These are phyloP conservation scores for Solanum stenotomum DNA, from an alignment of 257 asterid genomes.

Conservation along the genomic window DNA sequence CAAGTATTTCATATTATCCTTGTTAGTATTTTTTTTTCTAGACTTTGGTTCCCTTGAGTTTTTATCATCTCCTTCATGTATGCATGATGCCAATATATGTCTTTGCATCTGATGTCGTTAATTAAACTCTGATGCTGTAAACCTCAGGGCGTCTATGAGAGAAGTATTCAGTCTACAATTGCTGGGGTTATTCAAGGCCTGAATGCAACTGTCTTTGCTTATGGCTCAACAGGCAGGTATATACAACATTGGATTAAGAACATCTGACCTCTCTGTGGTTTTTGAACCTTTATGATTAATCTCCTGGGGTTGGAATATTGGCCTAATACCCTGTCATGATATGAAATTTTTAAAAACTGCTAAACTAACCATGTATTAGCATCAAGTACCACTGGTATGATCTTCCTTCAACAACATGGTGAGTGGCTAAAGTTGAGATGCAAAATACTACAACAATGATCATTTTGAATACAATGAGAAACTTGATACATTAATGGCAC, in stretches of 20 bases:
- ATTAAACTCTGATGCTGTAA: constrained; percentile 7
- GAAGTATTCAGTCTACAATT: constrained; percentile 60
- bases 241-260: neutral
- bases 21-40: neutral
- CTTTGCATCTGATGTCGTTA: neutral
- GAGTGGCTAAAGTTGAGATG: neutral
- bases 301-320: neutral
- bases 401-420: neutral
- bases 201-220: constrained; percentile 95
- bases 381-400: neutral
- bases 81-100: neutral
- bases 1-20: constrained; percentile 13
- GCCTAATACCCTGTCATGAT: neutral
- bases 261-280: neutral
- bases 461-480: neutral
- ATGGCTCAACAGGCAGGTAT: constrained; percentile 97
- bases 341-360: neutral
- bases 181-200: constrained; percentile 90
- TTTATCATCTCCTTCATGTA: neutral
- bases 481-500: neutral
- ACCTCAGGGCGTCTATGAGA: constrained; percentile 70
- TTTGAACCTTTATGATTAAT: neutral
- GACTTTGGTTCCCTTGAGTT: neutral
- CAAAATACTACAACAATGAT: neutral
- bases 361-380: neutral